These are phyloP conservation scores for Yamadazyma laniorum DNA, from an alignment of 805 yeast genomes.

Conservation along the genomic window DNA sequence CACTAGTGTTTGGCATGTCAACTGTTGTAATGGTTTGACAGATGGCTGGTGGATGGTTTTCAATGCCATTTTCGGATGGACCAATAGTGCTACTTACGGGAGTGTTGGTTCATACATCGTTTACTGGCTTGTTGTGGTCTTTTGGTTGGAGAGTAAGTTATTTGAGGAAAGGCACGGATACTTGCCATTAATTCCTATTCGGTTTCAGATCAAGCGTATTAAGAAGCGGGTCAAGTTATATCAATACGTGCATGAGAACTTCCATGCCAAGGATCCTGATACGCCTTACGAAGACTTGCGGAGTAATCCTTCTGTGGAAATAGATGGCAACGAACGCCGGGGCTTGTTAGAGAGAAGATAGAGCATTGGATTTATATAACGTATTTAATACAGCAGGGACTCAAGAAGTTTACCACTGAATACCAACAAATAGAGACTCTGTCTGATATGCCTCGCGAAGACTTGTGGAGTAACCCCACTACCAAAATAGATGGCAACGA, in stretches of 20 bases:
- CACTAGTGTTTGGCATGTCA: conserved; percentile 45
- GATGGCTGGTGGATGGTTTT: conserved; percentile 48
- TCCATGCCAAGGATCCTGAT: neutral
- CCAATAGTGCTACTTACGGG: conserved; percentile 46
- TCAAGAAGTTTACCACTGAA: too few relatives aligned
- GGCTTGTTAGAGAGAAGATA: neutral
- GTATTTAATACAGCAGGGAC: too few relatives aligned
- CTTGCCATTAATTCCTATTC: conserved; percentile 37
- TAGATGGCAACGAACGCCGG: too few relatives aligned
- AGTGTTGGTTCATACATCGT: conserved; percentile 36
- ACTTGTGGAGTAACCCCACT: conserved; percentile 5
- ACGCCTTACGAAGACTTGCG: conserved; percentile 7
- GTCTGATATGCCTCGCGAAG: conserved; percentile 7
- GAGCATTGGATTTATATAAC: neutral
- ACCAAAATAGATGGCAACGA: conserved; percentile 1
- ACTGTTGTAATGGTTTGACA: conserved; percentile 46
- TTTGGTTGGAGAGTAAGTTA: conserved; percentile 28
- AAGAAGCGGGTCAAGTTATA: conserved; percentile 23
- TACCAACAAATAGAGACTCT: neutral
- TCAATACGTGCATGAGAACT: conserved; percentile 4
- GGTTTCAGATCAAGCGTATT: conserved; percentile 39
- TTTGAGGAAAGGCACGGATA: conserved; percentile 39
- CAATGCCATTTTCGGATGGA: conserved; percentile 47
- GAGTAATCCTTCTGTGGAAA: conserved; percentile 7
- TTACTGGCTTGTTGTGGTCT: conserved; percentile 37